Base-by-base conservation (phyloP, 768 basidiomycete genomes). In the Hericium coralloides region DNA sequence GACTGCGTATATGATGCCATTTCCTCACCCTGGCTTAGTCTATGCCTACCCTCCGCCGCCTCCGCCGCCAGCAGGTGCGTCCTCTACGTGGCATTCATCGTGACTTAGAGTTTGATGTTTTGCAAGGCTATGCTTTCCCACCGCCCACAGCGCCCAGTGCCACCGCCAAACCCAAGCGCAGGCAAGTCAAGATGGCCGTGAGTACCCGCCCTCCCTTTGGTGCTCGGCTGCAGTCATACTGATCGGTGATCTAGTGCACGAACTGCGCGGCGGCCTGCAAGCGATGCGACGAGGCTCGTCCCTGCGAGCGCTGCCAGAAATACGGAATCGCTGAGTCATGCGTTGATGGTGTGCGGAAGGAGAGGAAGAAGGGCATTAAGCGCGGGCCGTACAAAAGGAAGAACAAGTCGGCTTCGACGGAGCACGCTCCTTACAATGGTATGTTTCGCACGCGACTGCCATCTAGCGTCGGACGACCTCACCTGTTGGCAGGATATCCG, bases 291-390 rank as follows among this genome's bases (percentile, higher is more conserved):
- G 80, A 82, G 38, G 69, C 70, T 5, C 79, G 84, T 47, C 84
- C 84, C 2, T 86, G 84, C 67, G 78, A 79, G 55, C 77, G 84
- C 26, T 86, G 84, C 61, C 65, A 77, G 58, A 85, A 84, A 67
- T 85, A 84, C 62, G 82, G 81, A 3, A 73, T 84, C 37, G 74
- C 76, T 12, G 73, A 78, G 25, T 68, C 74, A n/a, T 86, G 84
- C 60, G 61, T 76, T 2, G 83, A 86, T 61, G 82, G 83, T 1
- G 71, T 77, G 17, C 72, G 84, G 59, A 86, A 86, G 65, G 84
- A 85, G 66, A 75, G 84, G 56, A 82, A 84, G 64, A 80, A 79
- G 51, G 79, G 79, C 25, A 72, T 81, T 58, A 81, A 81, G 64
- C 77, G 79, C 18, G 79, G 79, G 2, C 81, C 79, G 2, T 81